Evolutionary conservation across 2,329 filamentous ascomycete species (phyloP).

Genomic region (Bimuria novae-zelandiae): DNA sequence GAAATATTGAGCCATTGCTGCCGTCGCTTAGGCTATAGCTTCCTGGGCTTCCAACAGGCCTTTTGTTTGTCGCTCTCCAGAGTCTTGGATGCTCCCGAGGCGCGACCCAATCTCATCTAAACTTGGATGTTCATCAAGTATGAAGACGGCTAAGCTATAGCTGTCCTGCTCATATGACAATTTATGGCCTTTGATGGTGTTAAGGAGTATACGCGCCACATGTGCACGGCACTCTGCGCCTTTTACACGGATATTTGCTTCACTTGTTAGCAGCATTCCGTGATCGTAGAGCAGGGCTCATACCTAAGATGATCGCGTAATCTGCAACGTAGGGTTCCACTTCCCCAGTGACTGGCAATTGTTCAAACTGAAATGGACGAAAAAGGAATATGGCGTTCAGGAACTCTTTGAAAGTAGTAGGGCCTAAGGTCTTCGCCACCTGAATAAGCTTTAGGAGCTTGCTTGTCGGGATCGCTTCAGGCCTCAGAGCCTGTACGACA

Average conservation of each 20-base stretch:
- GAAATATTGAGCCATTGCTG: conserved; percentile 8
- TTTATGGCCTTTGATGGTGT: not conserved
- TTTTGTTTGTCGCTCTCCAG: conserved; percentile 5
- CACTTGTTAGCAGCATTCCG: conserved; percentile 1
- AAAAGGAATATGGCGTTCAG: conserved; percentile 12
- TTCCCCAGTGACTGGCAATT: not conserved
- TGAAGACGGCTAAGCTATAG: conserved; percentile 8
- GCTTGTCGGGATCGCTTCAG: conserved; percentile 7
- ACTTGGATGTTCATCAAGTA: conserved; percentile 5
- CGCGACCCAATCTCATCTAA: conserved; percentile 12
- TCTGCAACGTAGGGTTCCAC: not conserved
- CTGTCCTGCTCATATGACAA: not conserved
- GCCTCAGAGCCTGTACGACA: conserved; percentile 6
- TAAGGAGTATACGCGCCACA: conserved; percentile 10
- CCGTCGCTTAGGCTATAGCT: conserved; percentile 5
- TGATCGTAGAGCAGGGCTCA: not conserved
- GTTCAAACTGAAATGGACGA: not conserved
- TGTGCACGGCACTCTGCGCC: conserved; percentile 4
- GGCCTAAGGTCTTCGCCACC: conserved; percentile 8
- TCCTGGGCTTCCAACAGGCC: conserved; percentile 6
- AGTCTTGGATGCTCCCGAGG: conserved; percentile 1
- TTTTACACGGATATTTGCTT: conserved; percentile 12
- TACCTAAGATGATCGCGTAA: not conserved
- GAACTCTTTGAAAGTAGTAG: conserved; percentile 1
- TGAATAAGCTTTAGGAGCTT: conserved; percentile 10